phyloP scores from a whole-genome alignment of 228 moss, liverwort and hornwort genomes.

The Sphagnum magellanicum region DNA sequence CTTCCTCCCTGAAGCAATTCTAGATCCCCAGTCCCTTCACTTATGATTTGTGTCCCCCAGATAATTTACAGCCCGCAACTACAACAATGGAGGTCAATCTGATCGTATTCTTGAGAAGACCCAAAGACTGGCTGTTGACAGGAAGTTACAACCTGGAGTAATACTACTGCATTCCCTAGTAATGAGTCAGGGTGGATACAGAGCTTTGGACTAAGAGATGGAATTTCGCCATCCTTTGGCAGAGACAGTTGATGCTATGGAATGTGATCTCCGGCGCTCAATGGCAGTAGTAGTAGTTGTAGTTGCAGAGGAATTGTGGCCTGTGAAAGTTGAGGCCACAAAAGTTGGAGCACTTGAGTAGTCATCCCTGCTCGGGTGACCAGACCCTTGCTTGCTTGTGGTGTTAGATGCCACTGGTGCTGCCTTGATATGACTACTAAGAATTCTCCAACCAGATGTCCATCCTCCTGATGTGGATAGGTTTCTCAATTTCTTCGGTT shows the following conservation, averaged over 20 bases:
- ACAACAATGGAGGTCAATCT: no score
- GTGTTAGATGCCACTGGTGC: conserved; percentile 26
- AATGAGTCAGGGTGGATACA: no score
- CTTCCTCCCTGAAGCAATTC: no score
- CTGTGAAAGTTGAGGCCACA: conserved; percentile 5
- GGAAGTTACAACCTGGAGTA: no score
- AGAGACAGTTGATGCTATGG: conserved; percentile 22
- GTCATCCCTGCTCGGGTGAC: conserved; percentile 24
- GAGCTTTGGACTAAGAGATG: conserved; percentile 20
- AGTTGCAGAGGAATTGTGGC: conserved; percentile 16
- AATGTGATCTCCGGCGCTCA: conserved; percentile 38
- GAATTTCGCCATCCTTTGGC: conserved; percentile 58
- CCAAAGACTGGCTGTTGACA: no score
- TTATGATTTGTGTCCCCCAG: no score
- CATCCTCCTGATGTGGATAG: conserved; percentile 35
- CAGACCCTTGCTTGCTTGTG: conserved; percentile 26
- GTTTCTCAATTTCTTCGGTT: conserved; percentile 27
- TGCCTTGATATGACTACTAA: conserved; percentile 40
- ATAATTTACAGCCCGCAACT: no score
- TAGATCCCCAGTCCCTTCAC: no score
- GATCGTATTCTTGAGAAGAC: no score
- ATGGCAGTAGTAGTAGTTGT: conserved; percentile 20
- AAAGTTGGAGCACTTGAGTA: conserved; percentile 21
- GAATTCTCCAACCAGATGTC: conserved; percentile 52
- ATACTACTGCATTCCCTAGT: no score